Conservation (phyloP, 73 alveolate species). For the Tetrahymena malaccensis region DNA sequence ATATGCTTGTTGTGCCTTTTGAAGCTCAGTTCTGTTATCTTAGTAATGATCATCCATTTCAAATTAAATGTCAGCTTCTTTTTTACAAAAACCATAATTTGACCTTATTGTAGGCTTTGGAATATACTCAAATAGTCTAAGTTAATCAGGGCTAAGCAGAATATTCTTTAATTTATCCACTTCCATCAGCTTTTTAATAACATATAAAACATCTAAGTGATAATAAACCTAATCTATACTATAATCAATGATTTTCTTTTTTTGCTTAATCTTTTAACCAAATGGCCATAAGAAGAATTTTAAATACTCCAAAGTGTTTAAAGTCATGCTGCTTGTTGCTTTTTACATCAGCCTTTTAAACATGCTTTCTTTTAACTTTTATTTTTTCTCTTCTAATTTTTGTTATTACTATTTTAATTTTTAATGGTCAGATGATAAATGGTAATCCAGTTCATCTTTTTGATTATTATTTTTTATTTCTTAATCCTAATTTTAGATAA, state of each 20-base stretch:
- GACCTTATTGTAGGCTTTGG: background rate
- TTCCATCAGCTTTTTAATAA: background rate
- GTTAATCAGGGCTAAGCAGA: background rate
- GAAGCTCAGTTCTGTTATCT: too few relatives aligned
- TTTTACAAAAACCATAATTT: background rate
- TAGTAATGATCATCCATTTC: background rate
- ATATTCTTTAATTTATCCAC: background rate
- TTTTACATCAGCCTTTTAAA: background rate
- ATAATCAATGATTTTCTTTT: too few relatives aligned
- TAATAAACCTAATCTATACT: too few relatives aligned
- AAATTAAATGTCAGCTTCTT: background rate
- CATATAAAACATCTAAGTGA: too few relatives aligned
- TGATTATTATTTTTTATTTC: background rate
- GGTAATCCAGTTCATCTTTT: background rate
- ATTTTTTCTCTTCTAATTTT: background rate
- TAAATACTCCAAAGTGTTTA: background rate
- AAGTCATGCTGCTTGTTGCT: background rate
- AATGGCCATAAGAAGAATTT: background rate
- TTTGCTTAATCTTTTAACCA: background rate
- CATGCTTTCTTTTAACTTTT: background rate
- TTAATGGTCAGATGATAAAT: background rate
- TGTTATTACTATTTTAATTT: background rate
- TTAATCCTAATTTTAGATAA: background rate
- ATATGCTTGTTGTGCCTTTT: too few relatives aligned
- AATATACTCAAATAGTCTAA: background rate